These are phyloP conservation scores for Aspergillus oerlinghausenensis DNA, from an alignment of 2,329 filamentous ascomycete genomes.

Conservation along the genomic window DNA sequence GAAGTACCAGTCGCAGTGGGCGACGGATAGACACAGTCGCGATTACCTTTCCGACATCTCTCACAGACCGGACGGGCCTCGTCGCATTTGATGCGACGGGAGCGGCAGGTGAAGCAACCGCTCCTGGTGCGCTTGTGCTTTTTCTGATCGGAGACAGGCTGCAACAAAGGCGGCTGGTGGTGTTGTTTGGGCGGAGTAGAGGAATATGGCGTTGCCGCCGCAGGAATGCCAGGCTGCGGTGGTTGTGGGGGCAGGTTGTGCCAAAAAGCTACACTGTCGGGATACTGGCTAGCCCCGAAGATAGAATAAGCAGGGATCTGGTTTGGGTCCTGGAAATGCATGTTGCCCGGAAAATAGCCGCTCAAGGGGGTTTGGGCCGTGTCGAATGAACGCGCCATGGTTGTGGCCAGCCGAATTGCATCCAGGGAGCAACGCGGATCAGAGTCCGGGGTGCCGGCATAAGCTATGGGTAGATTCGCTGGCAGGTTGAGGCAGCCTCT, in stretches of 20 bases:
- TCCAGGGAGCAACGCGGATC: slow-evolving; percentile 10
- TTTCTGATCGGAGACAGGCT: slow-evolving; percentile 58
- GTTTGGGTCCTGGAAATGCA: slow-evolving; percentile 20
- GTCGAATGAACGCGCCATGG: slow-evolving; percentile 29
- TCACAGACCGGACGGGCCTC: slow-evolving; percentile 85
- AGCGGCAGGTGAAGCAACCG: slow-evolving; percentile 88
- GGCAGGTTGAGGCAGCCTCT: slow-evolving; percentile 6
- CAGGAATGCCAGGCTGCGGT: slow-evolving; percentile 14
- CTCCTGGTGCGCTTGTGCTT: slow-evolving; percentile 92
- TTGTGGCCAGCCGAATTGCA: slow-evolving; percentile 14
- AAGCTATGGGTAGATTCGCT: slow-evolving; percentile 13
- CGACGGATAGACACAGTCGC: slow-evolving; percentile 86
- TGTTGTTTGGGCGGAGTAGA: slow-evolving; percentile 13
- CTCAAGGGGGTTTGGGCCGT: slow-evolving; percentile 27
- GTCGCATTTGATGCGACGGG: slow-evolving; percentile 90
- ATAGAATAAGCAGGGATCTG: slow-evolving; percentile 30
- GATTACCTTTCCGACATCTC: slow-evolving; percentile 82
- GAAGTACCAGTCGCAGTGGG: slow-evolving; percentile 37
- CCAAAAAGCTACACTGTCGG: slow-evolving; percentile 43
- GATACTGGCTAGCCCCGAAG: slow-evolving; percentile 34
- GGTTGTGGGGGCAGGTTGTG: slow-evolving; percentile 29
- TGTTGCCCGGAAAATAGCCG: slow-evolving; percentile 21
- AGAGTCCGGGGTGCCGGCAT: slow-evolving; percentile 11
- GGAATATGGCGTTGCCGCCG: slow-evolving; percentile 10
- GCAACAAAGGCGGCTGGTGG: slow-evolving; percentile 28